Conservation (phyloP, 192 early-diverging fungal species). For the Phlyctochytrium bullatum region DNA sequence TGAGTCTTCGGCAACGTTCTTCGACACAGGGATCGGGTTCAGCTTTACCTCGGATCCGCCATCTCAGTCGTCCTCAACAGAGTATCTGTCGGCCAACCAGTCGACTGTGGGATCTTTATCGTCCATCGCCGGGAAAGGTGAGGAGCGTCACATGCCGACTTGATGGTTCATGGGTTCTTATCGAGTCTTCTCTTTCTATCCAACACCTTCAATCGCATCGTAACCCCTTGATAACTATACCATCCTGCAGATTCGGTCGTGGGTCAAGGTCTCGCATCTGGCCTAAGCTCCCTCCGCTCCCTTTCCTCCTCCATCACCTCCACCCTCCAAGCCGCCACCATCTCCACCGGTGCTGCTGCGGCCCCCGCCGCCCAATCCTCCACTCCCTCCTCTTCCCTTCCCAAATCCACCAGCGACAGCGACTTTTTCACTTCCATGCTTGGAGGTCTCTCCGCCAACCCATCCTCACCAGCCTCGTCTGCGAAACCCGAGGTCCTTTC, state of each 20-base stretch:
- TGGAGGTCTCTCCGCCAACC: background rate
- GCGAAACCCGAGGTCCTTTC: background rate
- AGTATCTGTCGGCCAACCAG: too few species aligned
- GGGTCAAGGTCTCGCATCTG: background rate
- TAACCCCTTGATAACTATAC: background rate
- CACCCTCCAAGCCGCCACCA: background rate
- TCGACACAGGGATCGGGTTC: too few species aligned
- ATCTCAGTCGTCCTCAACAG: background rate
- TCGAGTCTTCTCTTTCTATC: background rate
- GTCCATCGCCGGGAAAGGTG: background rate
- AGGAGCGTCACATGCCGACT: too few species aligned
- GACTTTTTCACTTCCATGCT: constrained; percentile 9
- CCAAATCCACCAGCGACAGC: background rate
- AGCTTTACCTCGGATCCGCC: background rate
- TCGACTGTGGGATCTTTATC: background rate
- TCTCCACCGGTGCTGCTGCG: background rate
- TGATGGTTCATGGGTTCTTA: too few species aligned
- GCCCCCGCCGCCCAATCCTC: background rate
- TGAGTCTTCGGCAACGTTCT: background rate
- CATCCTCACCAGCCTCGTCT: background rate
- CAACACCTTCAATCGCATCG: background rate
- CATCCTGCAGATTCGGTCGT: background rate
- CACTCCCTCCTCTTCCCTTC: background rate
- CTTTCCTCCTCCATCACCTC: constrained; percentile 3
- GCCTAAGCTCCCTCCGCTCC: background rate